Percentiles rank a stretch among this genome's conserved stretches.
Evolutionary conservation across 345 rosid genomes (phyloP).

Genomic region (Arabis hirsuta): DNA sequence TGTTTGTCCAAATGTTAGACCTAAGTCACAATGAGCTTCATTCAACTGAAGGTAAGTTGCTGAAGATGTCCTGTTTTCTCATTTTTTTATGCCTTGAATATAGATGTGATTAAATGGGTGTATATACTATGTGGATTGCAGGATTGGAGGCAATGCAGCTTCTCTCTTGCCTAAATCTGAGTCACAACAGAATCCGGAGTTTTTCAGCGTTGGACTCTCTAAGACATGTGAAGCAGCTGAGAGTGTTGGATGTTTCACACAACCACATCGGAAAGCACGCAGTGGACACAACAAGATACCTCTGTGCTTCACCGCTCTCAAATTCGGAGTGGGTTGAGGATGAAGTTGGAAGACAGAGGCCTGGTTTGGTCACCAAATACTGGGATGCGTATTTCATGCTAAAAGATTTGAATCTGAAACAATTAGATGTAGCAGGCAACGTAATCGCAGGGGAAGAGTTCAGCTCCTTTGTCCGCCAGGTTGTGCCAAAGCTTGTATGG

Average conservation of each 20-base stretch:
- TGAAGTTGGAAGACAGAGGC: constrained; percentile 35
- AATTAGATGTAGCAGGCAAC: constrained; percentile 70
- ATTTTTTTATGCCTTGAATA: not conserved
- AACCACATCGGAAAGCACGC: constrained; percentile 89
- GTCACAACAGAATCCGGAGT: constrained; percentile 67
- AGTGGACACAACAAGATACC: constrained; percentile 74
- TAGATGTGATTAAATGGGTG: constrained; percentile 16
- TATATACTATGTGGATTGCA: constrained; percentile 26
- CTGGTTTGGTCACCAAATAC: constrained; percentile 43
- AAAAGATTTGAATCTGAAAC: constrained; percentile 63
- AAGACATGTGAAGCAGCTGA: constrained; percentile 64
- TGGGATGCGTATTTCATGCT: constrained; percentile 76
- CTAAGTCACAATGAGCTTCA: constrained; percentile 82
- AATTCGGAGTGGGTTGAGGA: constrained; percentile 57
- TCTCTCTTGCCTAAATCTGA: constrained; percentile 69
- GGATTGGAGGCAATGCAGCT: constrained; percentile 88
- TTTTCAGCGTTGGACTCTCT: constrained; percentile 78
- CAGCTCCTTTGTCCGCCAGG: constrained; percentile 55
- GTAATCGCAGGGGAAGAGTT: constrained; percentile 63
- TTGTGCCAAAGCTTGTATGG: constrained; percentile 68
- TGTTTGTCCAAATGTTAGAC: constrained; percentile 94
- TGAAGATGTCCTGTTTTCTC: not conserved
- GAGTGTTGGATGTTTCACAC: constrained; percentile 74
- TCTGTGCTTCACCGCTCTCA: constrained; percentile 76
- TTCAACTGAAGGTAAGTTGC: constrained; percentile 75